phyloP scores from a whole-genome alignment of 73 alveolate species.

The Tetrahymena elliotti region DNA sequence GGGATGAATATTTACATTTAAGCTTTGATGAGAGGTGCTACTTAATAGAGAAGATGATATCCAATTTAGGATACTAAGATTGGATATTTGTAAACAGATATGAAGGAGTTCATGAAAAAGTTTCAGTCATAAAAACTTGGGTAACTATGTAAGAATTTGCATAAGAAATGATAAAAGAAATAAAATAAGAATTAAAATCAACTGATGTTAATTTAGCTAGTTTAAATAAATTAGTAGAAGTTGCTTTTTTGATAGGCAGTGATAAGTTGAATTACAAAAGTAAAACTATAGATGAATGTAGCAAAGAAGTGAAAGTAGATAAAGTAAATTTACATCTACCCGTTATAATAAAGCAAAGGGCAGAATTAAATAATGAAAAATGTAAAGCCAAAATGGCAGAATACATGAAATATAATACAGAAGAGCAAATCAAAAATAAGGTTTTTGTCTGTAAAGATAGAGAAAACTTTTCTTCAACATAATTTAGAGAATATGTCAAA shows the following conservation, averaged over 20 bases:
- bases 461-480: neutral
- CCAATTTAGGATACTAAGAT: neutral
- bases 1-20: neutral
- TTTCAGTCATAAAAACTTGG: neutral
- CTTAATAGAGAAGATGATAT: neutral
- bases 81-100: neutral
- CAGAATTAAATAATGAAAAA: neutral
- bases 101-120: neutral
- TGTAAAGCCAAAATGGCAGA: neutral
- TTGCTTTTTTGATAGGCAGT: neutral
- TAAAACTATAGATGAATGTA: neutral
- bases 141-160: neutral
- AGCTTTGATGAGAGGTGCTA: neutral
- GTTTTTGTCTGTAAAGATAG: neutral
- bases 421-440: neutral
- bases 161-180: neutral
- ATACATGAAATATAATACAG: neutral
- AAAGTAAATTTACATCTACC: neutral
- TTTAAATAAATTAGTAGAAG: neutral
- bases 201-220: neutral
- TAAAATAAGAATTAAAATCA: neutral
- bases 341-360: neutral
- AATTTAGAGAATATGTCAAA: neutral
- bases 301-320: neutral
- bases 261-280: neutral